Evolutionary conservation across 2,329 filamentous ascomycete species (phyloP), one percentile per base, ranked within the genome.

Genomic region (Aspergillus pseudoterreus): DNA sequence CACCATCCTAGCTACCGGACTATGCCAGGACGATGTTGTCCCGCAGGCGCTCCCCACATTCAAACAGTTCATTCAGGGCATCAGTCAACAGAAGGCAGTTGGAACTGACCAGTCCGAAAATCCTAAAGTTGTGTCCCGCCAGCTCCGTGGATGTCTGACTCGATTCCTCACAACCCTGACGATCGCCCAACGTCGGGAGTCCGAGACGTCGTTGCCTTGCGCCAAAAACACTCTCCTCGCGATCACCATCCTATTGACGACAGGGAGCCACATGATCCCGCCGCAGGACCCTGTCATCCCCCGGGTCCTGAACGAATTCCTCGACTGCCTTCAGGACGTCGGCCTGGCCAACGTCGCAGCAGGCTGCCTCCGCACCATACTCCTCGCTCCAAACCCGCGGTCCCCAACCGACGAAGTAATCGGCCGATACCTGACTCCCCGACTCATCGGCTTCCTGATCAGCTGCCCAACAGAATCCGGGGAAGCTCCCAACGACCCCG

Each of bases 141-240:
- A 96, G 69, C 76, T 96, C 17, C 87, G 90, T 54, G 90, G 88
- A 46, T 94, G 90, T 54, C 77, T 96, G 9, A 84, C 87, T 27
- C 85, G 90, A 4, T 94, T 96, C 76, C 73, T 96, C 21, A 83
- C 86, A 15, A 94, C 95, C 49, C 68, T 78, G 42, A 71, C 71
- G 6, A 68, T 76, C 38, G 75, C 75, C 15, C 74, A 79, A 60
- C 71, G 77, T 30, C 73, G 77, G 32, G 77, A 78, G 57, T 81
- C 78, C 4, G 85, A 92, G 17, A 85, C 87, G 4, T 90, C 91
- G 3, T 78, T 99, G 21, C 78, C 87, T 1, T 95, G 91, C 68
- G 92, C 96, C 64, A 96, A 95, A 76, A 99, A 97, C 65, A 88
- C 87, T 4, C 82, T 99, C 4, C 78, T 99, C 44, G 90, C 91